A percentile compares a stretch with the other conserved stretches of the same genome.
Conservation (phyloP, 176 grass and related monocot species). For the Chrysopogon serrulatus region DNA sequence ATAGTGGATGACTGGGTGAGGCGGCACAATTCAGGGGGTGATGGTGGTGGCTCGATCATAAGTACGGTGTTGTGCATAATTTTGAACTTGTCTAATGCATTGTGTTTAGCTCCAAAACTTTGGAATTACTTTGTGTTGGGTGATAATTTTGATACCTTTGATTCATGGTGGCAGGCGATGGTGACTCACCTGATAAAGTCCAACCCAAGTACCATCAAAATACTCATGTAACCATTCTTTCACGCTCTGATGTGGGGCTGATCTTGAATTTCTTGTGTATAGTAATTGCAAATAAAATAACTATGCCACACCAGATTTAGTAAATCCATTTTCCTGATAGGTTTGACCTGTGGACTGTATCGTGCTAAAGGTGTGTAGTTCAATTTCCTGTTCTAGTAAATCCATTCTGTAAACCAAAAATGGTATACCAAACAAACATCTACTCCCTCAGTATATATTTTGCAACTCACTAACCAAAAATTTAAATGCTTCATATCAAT, state of each 20-base stretch:
- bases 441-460: neutral
- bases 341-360: neutral
- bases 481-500: neutral
- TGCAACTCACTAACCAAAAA: neutral
- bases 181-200: constrained; percentile 68
- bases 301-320: neutral
- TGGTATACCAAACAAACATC: constrained; percentile 13
- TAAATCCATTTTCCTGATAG: neutral
- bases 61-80: constrained; percentile 18
- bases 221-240: constrained; percentile 20
- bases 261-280: neutral
- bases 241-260: neutral
- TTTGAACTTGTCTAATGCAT: neutral
- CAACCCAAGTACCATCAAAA: constrained; percentile 40
- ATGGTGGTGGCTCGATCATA: constrained; percentile 40
- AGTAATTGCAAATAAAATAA: neutral
- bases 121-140: neutral
- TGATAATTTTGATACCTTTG: neutral
- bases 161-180: constrained; percentile 52
- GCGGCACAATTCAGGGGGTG: constrained; percentile 44
- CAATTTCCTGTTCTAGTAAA: neutral
- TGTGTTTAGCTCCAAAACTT: neutral
- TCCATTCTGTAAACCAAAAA: neutral
- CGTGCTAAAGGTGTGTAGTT: neutral
- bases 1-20: constrained; percentile 64